phyloP scores from a whole-genome alignment of 805 yeast genomes.

The Candida sphagnicola region DNA sequence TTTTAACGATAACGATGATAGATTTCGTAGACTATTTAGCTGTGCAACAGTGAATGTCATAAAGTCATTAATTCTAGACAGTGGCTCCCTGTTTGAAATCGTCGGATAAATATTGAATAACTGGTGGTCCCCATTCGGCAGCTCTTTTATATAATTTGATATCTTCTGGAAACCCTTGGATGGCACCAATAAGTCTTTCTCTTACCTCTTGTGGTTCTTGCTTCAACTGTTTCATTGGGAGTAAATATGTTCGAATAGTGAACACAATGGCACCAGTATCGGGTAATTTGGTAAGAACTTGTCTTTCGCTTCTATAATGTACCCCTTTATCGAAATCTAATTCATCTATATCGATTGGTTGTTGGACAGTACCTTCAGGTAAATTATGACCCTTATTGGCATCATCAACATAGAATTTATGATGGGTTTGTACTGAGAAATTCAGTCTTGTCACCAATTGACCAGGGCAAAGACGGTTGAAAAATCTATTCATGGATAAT shows the following conservation, averaged over 20 bases:
- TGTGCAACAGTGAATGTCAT: background rate
- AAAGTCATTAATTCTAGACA: background rate
- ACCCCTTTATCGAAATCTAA: constrained; percentile 37
- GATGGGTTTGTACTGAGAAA: constrained; percentile 38
- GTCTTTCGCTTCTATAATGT: constrained; percentile 42
- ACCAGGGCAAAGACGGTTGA: constrained; percentile 30
- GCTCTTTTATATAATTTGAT: constrained; percentile 60
- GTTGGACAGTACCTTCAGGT: constrained; percentile 20
- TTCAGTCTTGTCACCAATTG: constrained; percentile 38
- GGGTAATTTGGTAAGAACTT: constrained; percentile 36
- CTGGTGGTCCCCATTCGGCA: constrained; percentile 69
- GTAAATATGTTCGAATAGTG: constrained; percentile 38
- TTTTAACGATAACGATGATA: no score
- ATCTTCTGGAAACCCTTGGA: constrained; percentile 57
- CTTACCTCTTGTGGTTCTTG: constrained; percentile 33
- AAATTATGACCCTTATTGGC: constrained; percentile 37
- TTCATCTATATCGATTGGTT: constrained; percentile 22
- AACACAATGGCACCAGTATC: constrained; percentile 35
- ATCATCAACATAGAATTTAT: constrained; percentile 33
- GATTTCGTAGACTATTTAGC: no score
- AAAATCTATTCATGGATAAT: constrained; percentile 38
- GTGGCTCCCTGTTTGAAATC: background rate
- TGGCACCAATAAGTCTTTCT: constrained; percentile 57
- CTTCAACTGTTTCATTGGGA: constrained; percentile 31
- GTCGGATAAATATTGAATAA: constrained; percentile 23